These are phyloP conservation scores for Aspergillus campestris DNA, from an alignment of 495 filamentous ascomycete species.

Conservation along the genomic window DNA sequence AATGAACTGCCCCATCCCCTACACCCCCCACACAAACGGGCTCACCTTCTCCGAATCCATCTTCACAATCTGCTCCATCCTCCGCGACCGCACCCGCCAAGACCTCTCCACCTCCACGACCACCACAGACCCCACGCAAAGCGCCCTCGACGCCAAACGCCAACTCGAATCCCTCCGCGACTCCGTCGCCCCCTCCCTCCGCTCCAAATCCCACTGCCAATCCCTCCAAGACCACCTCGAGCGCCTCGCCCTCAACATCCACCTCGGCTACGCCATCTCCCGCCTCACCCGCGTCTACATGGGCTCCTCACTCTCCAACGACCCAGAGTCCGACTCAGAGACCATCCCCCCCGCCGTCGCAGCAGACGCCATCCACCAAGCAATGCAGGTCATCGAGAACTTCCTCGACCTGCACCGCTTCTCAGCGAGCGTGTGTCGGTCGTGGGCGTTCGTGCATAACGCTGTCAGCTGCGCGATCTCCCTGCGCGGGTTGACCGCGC, in stretches of 20 bases:
- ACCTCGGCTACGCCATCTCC: constrained; percentile 15
- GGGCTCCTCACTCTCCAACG: neutral
- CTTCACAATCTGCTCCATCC: constrained; percentile 34
- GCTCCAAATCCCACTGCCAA: constrained; percentile 29
- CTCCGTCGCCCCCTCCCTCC: constrained; percentile 34
- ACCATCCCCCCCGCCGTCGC: neutral
- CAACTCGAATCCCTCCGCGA: constrained; percentile 31
- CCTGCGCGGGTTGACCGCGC: neutral
- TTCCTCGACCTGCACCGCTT: constrained; percentile 17
- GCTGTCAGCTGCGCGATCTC: constrained; percentile 18
- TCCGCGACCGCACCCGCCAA: constrained; percentile 11
- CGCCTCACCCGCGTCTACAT: constrained; percentile 8
- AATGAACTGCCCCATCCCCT: constrained; percentile 25
- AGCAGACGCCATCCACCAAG: neutral
- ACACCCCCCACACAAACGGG: constrained; percentile 19
- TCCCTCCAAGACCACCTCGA: constrained; percentile 38
- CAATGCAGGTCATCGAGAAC: constrained; percentile 8
- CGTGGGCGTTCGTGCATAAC: constrained; percentile 19
- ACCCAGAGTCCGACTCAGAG: neutral
- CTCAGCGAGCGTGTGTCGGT: constrained; percentile 9
- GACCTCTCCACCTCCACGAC: neutral
- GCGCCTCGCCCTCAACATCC: constrained; percentile 32
- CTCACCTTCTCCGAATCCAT: constrained; percentile 12
- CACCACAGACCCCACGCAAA: constrained; percentile 15
- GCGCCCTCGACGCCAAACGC: constrained; percentile 27